These are phyloP conservation scores for Trypanosoma vivax DNA, from an alignment of 208 protist genomes.

Conservation along the genomic window DNA sequence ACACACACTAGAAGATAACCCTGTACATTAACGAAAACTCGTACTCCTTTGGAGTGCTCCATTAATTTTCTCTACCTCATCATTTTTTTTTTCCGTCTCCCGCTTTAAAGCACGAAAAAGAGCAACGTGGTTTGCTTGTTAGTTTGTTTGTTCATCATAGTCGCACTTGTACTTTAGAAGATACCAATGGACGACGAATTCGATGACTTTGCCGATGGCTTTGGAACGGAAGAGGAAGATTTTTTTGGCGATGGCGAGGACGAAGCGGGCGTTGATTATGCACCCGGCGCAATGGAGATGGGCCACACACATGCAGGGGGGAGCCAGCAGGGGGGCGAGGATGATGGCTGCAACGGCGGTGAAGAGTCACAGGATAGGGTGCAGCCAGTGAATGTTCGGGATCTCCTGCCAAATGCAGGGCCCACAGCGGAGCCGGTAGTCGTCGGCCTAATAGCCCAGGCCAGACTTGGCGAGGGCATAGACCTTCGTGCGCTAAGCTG, in stretches of 20 bases:
- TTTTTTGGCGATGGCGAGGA: slow-evolving; percentile 22
- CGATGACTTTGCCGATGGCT: slow-evolving; percentile 23
- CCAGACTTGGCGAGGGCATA: slow-evolving; percentile 52
- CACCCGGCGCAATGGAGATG: background rate
- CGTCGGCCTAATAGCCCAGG: slow-evolving; percentile 72
- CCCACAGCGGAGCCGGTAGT: slow-evolving; percentile 65
- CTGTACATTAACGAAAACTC: no score
- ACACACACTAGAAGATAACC: no score
- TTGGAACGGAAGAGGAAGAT: slow-evolving; percentile 30
- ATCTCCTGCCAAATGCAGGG: slow-evolving; percentile 60
- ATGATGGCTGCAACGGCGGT: background rate
- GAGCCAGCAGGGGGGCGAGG: background rate
- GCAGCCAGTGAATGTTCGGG: slow-evolving; percentile 35
- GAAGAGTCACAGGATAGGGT: slow-evolving; percentile 6
- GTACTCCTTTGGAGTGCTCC: no score
- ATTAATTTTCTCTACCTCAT: no score
- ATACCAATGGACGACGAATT: slow-evolving; percentile 23
- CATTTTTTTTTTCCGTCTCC: no score
- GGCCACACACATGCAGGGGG: background rate
- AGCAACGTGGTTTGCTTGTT: background rate
- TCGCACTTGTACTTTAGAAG: background rate
- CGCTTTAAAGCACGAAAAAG: background rate
- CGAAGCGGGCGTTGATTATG: slow-evolving; percentile 11
- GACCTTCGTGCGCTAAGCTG: slow-evolving; percentile 78
- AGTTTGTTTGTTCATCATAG: background rate